phyloP scores from a whole-genome alignment of 106 monocot species.

The Dendrobium officinale region DNA sequence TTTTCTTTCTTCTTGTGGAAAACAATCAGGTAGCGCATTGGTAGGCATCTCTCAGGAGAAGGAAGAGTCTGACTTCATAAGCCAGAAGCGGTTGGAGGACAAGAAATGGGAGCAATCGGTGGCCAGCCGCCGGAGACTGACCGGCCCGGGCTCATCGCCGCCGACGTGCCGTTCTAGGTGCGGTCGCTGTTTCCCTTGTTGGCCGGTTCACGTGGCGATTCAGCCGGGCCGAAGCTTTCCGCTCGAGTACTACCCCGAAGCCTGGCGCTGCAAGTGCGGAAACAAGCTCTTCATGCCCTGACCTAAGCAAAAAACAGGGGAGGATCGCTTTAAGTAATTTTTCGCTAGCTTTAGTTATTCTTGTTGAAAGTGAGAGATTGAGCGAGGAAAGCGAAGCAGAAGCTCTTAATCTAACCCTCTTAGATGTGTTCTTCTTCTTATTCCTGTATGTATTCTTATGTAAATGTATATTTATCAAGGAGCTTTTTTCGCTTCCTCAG shows the following conservation, averaged over 20 bases:
- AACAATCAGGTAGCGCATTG: constrained; percentile 2
- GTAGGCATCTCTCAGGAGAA: background rate
- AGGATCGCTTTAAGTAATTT: background rate
- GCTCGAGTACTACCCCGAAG: constrained; percentile 70
- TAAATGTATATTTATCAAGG: background rate
- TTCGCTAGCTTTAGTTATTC: background rate
- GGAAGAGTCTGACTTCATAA: background rate
- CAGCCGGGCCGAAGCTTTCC: constrained; percentile 35
- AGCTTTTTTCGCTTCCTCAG: background rate
- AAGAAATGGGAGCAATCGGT: constrained; percentile 3
- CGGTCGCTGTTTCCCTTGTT: constrained; percentile 45
- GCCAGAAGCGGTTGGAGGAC: background rate
- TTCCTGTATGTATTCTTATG: background rate
- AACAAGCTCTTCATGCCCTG: constrained; percentile 62
- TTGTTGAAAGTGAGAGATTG: background rate
- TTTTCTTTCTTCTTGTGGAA: background rate
- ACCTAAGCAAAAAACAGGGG: constrained; percentile 13
- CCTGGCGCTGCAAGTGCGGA: constrained; percentile 69
- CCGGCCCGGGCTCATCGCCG: constrained; percentile 58
- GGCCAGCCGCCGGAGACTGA: constrained; percentile 17
- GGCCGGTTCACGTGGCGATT: constrained; percentile 52
- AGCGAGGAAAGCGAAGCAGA: background rate
- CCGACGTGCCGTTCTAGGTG: constrained; percentile 50
- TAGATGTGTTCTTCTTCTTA: background rate
- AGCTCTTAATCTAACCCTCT: background rate